Evolutionary conservation across 2,329 filamentous ascomycete genomes (phyloP), one percentile per base, ranked within the genome.

Genomic region (Neofusicoccum umdonicola): DNA sequence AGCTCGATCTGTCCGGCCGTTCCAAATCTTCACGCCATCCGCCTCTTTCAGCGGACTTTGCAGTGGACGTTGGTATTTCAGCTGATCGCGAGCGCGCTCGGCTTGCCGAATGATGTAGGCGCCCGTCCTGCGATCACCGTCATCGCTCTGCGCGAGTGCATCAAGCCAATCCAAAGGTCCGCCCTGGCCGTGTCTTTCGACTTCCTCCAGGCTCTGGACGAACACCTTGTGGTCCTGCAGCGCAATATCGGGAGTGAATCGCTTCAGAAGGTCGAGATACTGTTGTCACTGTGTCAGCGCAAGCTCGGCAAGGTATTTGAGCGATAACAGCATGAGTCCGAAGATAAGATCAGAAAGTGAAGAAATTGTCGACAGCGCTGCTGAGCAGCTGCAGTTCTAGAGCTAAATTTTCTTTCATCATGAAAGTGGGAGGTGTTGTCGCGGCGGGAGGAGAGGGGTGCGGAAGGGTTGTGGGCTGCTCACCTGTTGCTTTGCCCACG

Each of bases 371-470:
- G 72, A 79, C 80, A 82, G 69, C 67, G 77, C 76, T 72, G 77
- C 76, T 63, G 69, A 69, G 73, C 76, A 77, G 75, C 80, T 83
- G 75, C 78, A 82, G 80, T 77, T 82, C 80, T 82, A 83, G 80
- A 82, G 80, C 80, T 82, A 82, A 82, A 51, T 71, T 65, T 72
- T 70, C 74, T 69, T 73, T 80, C 78, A 80, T 81, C 80, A 81
- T 76, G 70, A 69, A 69, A 67, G 67, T 6, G 52, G 11, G 35
- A 67, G 45, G 58, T 63, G 47, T 44, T 60, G 48, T 22, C 13
- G 17, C 17, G 12, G n/a, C n/a, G 19, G 11, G 62, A 35, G 15
- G 50, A 15, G 39, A 4, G 7, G 1, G 12, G 15, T 27, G 12
- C 8, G 19, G 22, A 60, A 48, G 66, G 37, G 63, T 31, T 31